A percentile compares a stretch with the other conserved stretches of the same genome.
Evolutionary conservation across 1,284 basidiomycete genomes (phyloP).

Genomic region (Microbotryum silenes-acaulis): DNA sequence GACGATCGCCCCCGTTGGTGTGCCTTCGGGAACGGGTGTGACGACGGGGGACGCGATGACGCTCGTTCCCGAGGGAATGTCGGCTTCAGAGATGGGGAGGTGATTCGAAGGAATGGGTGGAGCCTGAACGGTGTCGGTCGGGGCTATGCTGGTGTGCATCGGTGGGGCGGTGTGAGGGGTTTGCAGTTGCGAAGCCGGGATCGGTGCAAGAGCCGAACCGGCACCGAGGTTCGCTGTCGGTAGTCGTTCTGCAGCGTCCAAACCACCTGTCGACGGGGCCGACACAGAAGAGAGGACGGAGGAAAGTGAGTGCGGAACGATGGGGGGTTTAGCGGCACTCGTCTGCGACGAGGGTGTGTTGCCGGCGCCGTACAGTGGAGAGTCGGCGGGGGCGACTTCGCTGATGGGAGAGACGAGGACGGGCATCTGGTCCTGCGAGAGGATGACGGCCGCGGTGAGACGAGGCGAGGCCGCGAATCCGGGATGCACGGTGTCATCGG

Average conservation of each 20-base stretch:
- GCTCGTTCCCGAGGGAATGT: constrained; percentile 27
- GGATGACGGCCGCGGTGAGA: constrained; percentile 26
- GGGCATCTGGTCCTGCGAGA: constrained; percentile 29
- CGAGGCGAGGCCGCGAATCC: constrained; percentile 18
- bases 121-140: constrained; percentile 24
- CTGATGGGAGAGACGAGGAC: constrained; percentile 19
- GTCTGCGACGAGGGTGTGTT: too few species aligned
- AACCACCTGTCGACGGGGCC: constrained; percentile 3
- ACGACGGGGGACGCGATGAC: constrained; percentile 19
- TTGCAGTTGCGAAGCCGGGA: constrained; percentile 12
- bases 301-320: constrained; percentile 18
- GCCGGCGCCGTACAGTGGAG: constrained; percentile 14
- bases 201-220: neutral
- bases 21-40: constrained; percentile 4
- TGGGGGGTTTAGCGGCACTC: neutral
- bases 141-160: constrained; percentile 12
- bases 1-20: constrained; percentile 7
- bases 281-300: constrained; percentile 18
- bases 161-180: constrained; percentile 25
- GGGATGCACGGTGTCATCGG: constrained; percentile 30
- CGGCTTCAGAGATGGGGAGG: constrained; percentile 19
- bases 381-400: constrained; percentile 11
- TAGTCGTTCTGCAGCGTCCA: neutral
- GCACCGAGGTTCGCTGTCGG: neutral
- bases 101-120: constrained; percentile 15